Conservation (phyloP, 148 eudicot genomes). For the Silene uniflora region DNA sequence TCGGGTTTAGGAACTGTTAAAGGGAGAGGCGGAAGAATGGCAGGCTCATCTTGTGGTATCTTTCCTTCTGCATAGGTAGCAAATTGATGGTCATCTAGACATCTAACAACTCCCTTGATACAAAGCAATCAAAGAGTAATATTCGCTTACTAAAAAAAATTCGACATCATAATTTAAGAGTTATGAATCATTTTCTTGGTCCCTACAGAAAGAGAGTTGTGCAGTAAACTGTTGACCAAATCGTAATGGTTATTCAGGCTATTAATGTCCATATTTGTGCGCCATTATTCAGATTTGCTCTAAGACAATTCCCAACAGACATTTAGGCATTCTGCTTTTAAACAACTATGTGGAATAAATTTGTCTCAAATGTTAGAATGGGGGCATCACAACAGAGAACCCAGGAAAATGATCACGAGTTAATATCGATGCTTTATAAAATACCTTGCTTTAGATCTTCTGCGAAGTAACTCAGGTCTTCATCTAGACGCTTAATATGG, state of each 20-base stretch:
- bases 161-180: background rate
- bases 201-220: background rate
- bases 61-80: conserved; percentile 69
- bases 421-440: background rate
- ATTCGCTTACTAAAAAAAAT: background rate
- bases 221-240: background rate
- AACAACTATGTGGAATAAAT: background rate
- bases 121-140: background rate
- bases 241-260: background rate
- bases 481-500: conserved; percentile 94
- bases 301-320: background rate
- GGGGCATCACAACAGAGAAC: conserved; percentile 1
- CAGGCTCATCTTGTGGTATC: conserved; percentile 80
- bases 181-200: background rate
- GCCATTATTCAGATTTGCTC: conserved; percentile 5
- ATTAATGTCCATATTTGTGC: conserved; percentile 4
- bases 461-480: conserved; percentile 88
- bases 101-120: conserved; percentile 13
- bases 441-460: conserved; percentile 98
- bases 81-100: conserved; percentile 3
- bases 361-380: background rate
- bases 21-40: conserved; percentile 82
- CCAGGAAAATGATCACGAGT: conserved; percentile 2
- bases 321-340: background rate
- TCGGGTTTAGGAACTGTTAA: conserved; percentile 58